Base-by-base conservation (phyloP, 371 early-diverging fungal species). In the Mucor mucedo region DNA sequence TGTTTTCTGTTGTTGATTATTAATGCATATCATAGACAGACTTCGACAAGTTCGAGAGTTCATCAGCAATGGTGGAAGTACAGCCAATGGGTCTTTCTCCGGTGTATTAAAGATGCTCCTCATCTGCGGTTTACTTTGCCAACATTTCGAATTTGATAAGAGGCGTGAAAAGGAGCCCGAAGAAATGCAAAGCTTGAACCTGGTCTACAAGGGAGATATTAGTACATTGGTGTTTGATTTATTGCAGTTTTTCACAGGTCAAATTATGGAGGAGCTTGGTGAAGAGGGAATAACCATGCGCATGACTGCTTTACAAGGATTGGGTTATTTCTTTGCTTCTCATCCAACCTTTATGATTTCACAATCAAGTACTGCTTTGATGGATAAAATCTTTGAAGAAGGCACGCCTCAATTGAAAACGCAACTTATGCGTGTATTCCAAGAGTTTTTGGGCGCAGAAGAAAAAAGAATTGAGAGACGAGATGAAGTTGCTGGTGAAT, bases 91-190 rank as follows among this genome's bases (percentile, higher is more conserved):
- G 28, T 49, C 69, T 0, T 55, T 63, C 40, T 35, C 62, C 14
- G 68, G 59, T 16, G 53, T 62, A 14, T 56, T 52, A 30, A 79
- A 76, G 48, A 61, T 70, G 57, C 40, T 79, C 13, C 77, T 90
- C 8, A 83, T 95, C 27, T 80, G 86, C 9, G 89, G 93, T 2
- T 68, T 90, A 35, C 65, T 93, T 5, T 88, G 91, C 39, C 85
- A 89, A 38, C 66, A 92, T 62, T 92, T 92, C 77, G 86, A 91
- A 50, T 93, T 95, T 77, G 93, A 94, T 41, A 65, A 74, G 62
- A 77, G 79, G 14, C 76, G 82, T 14, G 58, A 72, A 33, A 63
- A 78, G 30, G 61, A 73, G 8, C 79, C 84, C 1, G 58, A 55
- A 35, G 59, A 61, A 32, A 62, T 70, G 63, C 30, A 30, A 14